Base-by-base conservation (phyloP, 2,329 filamentous ascomycete species). In the Lachnellula hyalina region DNA sequence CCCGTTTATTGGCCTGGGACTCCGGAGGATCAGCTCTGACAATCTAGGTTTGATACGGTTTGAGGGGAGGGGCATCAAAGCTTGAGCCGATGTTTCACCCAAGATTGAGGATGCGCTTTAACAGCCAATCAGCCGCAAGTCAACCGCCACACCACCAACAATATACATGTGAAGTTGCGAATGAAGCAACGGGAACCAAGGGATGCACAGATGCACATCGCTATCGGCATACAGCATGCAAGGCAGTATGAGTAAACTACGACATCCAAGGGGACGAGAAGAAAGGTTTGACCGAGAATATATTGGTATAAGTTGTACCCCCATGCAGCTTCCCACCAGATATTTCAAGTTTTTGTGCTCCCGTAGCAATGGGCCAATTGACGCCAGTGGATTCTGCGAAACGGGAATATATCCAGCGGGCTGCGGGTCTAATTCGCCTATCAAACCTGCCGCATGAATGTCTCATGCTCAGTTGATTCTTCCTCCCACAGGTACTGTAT, bases 341-440 rank as follows among this genome's bases (percentile, higher is more conserved):
- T 4, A 32, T 50, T 53, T 47, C 17, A 35, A 25, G 36, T 48
- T 34, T 54, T 15, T 50, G 52, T 49, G 41, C 44, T 42, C 40
- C 28, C 8, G 28, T 32, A 32, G 28, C 28, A 21, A 17, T 44
- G 12, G 19, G 19, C 17, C 41, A 41, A 44, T 54, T 53, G 38
- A 49, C 42, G 25, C 48, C 34, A 58, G 53, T 50, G 44, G 50
- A 49, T 52, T 55, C 52, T 47, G 36, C 51, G 42, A 54, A 54
- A 53, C 46, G 4, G 28, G 51, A 47, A 49, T 35, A 21, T 49
- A 51, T 51, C 60, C 54, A 54, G 58, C 50, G 49, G 55, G 57
- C 54, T 53, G 58, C 50, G 49, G 55, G 57, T 60, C 54, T 61
- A 50, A 56, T 51, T 19, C 32, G 12, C 42, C 42, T 46, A 19